A percentile compares a stretch with the other conserved stretches of the same genome.
These are phyloP conservation scores for Mrakiaceae sp. DNA, from an alignment of 1,284 basidiomycete genomes.

Conservation along the genomic window DNA sequence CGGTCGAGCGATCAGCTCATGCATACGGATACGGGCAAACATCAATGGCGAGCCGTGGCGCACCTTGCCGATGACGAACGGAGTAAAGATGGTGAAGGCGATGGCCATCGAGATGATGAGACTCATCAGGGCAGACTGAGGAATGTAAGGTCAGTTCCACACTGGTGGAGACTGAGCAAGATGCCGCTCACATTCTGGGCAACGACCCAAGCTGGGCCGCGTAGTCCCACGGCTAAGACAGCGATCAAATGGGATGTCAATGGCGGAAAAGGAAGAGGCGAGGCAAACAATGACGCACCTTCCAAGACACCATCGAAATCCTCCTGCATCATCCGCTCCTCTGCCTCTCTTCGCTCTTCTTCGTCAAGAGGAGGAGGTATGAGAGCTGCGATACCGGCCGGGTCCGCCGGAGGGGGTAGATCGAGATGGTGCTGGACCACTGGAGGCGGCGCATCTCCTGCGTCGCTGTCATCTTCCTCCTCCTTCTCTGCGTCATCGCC, in stretches of 20 bases:
- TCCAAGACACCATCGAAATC: constrained; percentile 13
- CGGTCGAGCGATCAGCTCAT: no score
- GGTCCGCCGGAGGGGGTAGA: no score
- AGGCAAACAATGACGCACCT: background rate
- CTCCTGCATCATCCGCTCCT: constrained; percentile 7
- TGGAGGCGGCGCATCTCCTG: no score
- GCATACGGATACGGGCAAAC: background rate
- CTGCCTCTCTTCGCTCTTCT: background rate
- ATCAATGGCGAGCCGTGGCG: background rate
- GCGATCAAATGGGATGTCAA: background rate
- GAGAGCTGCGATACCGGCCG: no score
- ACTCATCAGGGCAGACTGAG: constrained; percentile 11
- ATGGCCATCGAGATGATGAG: constrained; percentile 8
- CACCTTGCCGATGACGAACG: constrained; percentile 11
- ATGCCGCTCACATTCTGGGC: constrained; percentile 7
- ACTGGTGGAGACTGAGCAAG: background rate
- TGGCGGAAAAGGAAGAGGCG: background rate
- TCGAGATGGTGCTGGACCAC: no score
- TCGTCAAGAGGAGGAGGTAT: no score
- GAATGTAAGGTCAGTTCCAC: background rate
- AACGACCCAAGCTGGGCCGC: constrained; percentile 5
- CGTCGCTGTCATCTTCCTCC: background rate
- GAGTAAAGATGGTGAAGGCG: constrained; percentile 6
- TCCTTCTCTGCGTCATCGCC: background rate
- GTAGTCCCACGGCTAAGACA: constrained; percentile 8